phyloP scores from a whole-genome alignment of 805 yeast species.

The Wickerhamiella alocasiicola region DNA sequence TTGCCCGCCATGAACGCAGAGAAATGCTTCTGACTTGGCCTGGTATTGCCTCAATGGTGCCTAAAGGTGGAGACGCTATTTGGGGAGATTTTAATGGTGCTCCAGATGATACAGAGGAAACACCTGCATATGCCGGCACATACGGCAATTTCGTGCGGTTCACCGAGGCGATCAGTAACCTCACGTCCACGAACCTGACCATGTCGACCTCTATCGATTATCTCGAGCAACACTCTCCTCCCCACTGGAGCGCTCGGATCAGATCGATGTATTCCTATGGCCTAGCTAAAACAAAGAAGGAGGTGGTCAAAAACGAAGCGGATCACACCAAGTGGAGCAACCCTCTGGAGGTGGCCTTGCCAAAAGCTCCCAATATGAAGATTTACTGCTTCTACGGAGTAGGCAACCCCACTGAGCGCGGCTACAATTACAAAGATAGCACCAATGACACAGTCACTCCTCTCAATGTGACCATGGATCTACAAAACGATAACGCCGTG shows the following conservation, averaged over 20 bases:
- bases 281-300: conserved; percentile 44
- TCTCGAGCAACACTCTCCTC: conserved; percentile 52
- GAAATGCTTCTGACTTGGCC: conserved; percentile 80
- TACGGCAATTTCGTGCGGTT: conserved; percentile 69
- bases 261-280: conserved; percentile 70
- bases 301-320: conserved; percentile 53
- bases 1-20: conserved; percentile 76
- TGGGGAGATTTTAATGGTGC: conserved; percentile 69
- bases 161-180: conserved; percentile 33
- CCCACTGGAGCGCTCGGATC: conserved; percentile 60
- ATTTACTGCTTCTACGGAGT: conserved; percentile 86
- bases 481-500: conserved; percentile 54
- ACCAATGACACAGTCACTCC: conserved; percentile 38
- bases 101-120: conserved; percentile 49
- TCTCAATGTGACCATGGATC: conserved; percentile 60
- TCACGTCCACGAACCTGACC: conserved; percentile 44
- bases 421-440: conserved; percentile 72
- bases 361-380: conserved; percentile 87
- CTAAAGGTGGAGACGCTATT: conserved; percentile 81
- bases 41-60: conserved; percentile 92
- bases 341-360: conserved; percentile 84
- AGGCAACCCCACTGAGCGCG: conserved; percentile 93
- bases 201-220: conserved; percentile 55
- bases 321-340: conserved; percentile 80
- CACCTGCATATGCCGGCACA: conserved; percentile 26